phyloP scores from a whole-genome alignment of 768 basidiomycete species.

The Calocybe indica region DNA sequence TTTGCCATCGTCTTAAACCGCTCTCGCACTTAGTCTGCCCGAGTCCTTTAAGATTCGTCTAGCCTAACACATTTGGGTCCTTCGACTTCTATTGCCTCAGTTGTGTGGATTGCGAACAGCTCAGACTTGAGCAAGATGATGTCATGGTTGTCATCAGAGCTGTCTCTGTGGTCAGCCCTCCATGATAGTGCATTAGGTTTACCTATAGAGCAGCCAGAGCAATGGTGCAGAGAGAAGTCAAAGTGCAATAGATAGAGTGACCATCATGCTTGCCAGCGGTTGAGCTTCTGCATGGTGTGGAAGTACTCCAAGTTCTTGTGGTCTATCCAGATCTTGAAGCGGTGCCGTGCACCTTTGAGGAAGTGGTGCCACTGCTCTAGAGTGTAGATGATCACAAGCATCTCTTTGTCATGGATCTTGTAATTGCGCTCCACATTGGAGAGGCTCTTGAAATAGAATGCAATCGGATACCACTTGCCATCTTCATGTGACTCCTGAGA shows the following conservation, averaged over 20 bases:
- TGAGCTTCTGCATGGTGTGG: conserved; percentile 16
- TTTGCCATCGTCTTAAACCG: too few species aligned
- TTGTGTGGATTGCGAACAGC: background rate
- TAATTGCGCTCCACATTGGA: conserved; percentile 36
- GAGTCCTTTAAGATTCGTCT: too few species aligned
- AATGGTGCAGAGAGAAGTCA: background rate
- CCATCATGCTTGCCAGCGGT: conserved; percentile 12
- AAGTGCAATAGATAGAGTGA: background rate
- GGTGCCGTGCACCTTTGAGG: background rate
- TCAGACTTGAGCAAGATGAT: background rate
- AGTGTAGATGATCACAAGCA: conserved; percentile 38
- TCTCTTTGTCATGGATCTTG: conserved; percentile 38
- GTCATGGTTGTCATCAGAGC: conserved; percentile 7
- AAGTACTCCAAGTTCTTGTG: conserved; percentile 16
- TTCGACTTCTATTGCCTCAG: background rate
- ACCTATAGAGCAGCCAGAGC: background rate
- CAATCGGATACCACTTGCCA: conserved; percentile 27
- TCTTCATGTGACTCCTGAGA: conserved; percentile 14
- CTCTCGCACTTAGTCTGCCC: too few species aligned
- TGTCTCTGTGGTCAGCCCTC: conserved; percentile 6
- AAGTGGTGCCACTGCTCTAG: conserved; percentile 18
- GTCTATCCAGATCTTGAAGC: conserved; percentile 7
- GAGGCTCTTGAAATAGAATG: conserved; percentile 28
- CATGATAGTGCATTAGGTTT: conserved; percentile 5
- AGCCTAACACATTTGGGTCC: background rate